Percentiles rank a stretch among this genome's conserved stretches.
Evolutionary conservation across 192 early-diverging fungal genomes (phyloP).

Genomic region (Lunasporangiospora selenospora): DNA sequence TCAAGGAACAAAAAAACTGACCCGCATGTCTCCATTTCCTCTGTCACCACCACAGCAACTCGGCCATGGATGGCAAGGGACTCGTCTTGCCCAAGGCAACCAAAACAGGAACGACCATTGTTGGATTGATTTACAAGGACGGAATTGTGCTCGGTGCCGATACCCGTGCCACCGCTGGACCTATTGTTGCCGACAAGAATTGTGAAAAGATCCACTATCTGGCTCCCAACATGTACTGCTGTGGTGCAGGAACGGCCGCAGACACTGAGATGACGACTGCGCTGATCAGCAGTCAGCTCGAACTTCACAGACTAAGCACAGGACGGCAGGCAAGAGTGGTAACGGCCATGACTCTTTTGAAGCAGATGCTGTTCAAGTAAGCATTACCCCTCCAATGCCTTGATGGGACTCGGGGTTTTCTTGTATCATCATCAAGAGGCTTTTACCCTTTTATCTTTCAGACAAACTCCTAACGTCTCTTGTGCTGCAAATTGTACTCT

Average conservation of each 20-base stretch:
- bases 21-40: slow-evolving; percentile 11
- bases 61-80: slow-evolving; percentile 78
- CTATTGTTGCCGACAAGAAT: slow-evolving; percentile 99
- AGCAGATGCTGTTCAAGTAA: slow-evolving; percentile 94
- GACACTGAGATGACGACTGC: slow-evolving; percentile 96
- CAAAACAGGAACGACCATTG: slow-evolving; percentile 98
- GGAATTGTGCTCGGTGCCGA: slow-evolving; percentile 96
- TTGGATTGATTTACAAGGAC: slow-evolving; percentile 93
- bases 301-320: slow-evolving; percentile 90
- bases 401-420: background rate
- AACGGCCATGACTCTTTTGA: slow-evolving; percentile 96
- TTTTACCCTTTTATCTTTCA: background rate
- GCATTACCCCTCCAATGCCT: too few species aligned
- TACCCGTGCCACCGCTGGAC: slow-evolving; percentile 93
- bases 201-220: slow-evolving; percentile 99
- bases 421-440: background rate
- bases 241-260: slow-evolving; percentile 98
- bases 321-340: slow-evolving; percentile 87
- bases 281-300: slow-evolving; percentile 92
- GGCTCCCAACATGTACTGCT: slow-evolving; percentile 98
- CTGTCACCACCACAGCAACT: slow-evolving; percentile 78
- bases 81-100: slow-evolving; percentile 80
- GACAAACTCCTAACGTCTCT: background rate
- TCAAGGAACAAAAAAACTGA: too few species aligned
- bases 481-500: background rate